Evolutionary conservation across 257 asterid genomes (phyloP), one percentile per base, ranked within the genome.

Genomic region (Solanum chilense): DNA sequence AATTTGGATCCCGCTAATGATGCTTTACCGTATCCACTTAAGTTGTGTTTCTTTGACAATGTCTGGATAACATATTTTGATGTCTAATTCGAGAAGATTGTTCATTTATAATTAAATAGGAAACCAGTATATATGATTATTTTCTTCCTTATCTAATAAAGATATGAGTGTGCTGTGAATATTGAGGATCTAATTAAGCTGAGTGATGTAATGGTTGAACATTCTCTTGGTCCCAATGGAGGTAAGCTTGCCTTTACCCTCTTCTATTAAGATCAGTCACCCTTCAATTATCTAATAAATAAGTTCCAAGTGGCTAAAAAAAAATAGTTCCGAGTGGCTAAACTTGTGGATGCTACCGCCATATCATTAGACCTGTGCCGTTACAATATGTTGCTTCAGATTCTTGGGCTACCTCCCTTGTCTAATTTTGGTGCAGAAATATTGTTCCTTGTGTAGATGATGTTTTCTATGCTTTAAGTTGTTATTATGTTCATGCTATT

Each of bases 1-100:
- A 96, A 97, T 89, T 90, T 97, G 94, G 99, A 96, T 88, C 99
- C 99, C 41, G 99, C 99, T 41, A 95, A 96, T 89, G 99, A 97
- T 90, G 84, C 98, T 82, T 93, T 97, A 90, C 98, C 99, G 98
- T 97, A 95, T 97, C 99, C 98, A 20, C 52, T 88, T 83, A 8
- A 23, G 60, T 64, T 66, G 42, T 62, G 35, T 81, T 80, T 82
- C 62, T 69, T 89, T 73, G 31, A 31, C 42, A 42, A 25, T 84
- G 29, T 84, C 12, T 15, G 25, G 60, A 64, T 84, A 42, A 86
- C 56, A 71, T 52, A 70, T 13, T 62, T 49, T 80, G 44, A 81
- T 81, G 29, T 81, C 85, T 81, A 49, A 80, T 81, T 49, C 69
- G 7, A 49, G 69, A 81, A 81, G 44, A 66, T 37, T 9, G 33